Conservation (phyloP, 139 green algal genomes). For the Haematococcus lacustris region DNA sequence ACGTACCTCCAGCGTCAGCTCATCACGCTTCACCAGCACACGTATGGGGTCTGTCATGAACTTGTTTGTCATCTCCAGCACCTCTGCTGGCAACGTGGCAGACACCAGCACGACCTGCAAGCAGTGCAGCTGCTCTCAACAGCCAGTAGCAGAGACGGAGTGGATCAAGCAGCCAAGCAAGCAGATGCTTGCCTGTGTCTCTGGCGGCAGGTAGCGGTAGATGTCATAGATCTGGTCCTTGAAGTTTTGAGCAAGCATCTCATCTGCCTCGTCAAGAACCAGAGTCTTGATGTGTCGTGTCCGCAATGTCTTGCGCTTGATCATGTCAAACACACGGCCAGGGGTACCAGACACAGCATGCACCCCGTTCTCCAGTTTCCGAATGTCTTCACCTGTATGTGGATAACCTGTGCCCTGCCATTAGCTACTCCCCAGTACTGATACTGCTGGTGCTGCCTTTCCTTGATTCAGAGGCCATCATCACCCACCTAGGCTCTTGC, state of each 20-base stretch:
- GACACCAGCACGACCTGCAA: slow-evolving; percentile 89
- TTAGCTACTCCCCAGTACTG: too few relatives aligned
- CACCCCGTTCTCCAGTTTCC: slow-evolving; percentile 85
- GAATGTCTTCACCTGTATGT: slow-evolving; percentile 95
- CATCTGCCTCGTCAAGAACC: slow-evolving; percentile 92
- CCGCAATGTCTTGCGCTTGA: slow-evolving; percentile 70
- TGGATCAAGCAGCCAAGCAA: too few relatives aligned
- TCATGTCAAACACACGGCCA: slow-evolving; percentile 98
- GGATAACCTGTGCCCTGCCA: too few relatives aligned
- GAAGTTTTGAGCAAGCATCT: slow-evolving; percentile 98
- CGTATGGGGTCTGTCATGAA: slow-evolving; percentile 98
- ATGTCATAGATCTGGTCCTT: slow-evolving; percentile 99
- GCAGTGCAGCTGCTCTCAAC: too few relatives aligned
- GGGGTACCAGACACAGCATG: slow-evolving; percentile 94
- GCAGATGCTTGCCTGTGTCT: too few relatives aligned
- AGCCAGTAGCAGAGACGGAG: too few relatives aligned
- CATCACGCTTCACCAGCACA: slow-evolving; percentile 99
- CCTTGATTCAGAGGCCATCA: too few relatives aligned
- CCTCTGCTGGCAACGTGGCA: slow-evolving; percentile 92
- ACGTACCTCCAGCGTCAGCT: slow-evolving; percentile 94
- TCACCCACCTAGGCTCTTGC: slow-evolving; percentile 77
- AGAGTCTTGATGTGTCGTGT: slow-evolving; percentile 45
- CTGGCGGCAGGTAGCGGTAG: slow-evolving; percentile 66
- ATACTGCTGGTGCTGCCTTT: too few relatives aligned
- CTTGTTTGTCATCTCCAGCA: slow-evolving; percentile 97